Conservation (phyloP, 192 early-diverging fungal genomes). For the Podila minutissima region DNA sequence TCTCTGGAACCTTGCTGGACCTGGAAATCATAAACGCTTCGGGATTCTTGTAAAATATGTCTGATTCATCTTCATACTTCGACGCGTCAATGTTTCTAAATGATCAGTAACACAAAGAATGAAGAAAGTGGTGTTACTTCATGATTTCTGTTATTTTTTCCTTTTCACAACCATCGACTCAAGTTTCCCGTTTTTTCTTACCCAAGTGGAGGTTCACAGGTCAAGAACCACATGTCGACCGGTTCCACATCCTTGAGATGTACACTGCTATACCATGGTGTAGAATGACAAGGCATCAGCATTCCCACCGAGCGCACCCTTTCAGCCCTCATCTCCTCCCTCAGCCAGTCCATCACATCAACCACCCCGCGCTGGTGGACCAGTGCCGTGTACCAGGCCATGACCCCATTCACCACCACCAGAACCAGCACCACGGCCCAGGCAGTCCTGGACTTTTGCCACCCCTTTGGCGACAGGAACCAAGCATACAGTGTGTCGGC, state of each 20-base stretch:
- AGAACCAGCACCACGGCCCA: conserved; percentile 51
- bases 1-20: neutral
- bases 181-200: conserved; percentile 16
- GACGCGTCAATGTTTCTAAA: conserved; percentile 24
- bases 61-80: conserved; percentile 75
- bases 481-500: conserved; percentile 46
- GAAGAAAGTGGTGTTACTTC: too few relatives aligned
- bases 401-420: conserved; percentile 70
- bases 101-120: too few relatives aligned
- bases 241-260: conserved; percentile 62
- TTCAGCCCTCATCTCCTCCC: conserved; percentile 50
- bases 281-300: conserved; percentile 98
- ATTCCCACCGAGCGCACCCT: conserved; percentile 66
- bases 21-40: conserved; percentile 52
- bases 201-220: conserved; percentile 91
- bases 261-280: conserved; percentile 89
- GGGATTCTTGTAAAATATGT: conserved; percentile 83
- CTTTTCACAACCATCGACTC: neutral
- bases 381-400: conserved; percentile 75
- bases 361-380: conserved; percentile 95
- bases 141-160: neutral
- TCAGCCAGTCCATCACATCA: conserved; percentile 83
- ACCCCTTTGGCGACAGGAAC: conserved; percentile 5
- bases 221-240: conserved; percentile 79
- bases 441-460: conserved; percentile 11